phyloP scores from a whole-genome alignment of 2,329 filamentous ascomycete species.

The Colletotrichum graminicola region DNA sequence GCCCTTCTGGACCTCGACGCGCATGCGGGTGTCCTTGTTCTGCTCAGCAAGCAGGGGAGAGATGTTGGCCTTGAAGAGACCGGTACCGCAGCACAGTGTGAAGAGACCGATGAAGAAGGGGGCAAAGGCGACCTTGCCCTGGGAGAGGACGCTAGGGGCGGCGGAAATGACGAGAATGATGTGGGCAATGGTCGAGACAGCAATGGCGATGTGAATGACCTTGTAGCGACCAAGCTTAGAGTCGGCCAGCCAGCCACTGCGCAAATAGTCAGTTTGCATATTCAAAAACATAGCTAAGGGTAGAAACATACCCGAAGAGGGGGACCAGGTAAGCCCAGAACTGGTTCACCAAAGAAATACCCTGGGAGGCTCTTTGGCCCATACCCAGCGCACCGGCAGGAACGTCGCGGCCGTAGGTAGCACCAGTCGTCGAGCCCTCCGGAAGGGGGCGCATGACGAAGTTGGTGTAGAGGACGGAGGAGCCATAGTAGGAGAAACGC shows the following conservation, averaged over 20 bases:
- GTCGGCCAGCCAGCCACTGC: conserved; percentile 71
- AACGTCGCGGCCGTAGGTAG: conserved; percentile 51
- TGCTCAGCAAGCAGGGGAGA: conserved; percentile 79
- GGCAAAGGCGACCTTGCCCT: conserved; percentile 68
- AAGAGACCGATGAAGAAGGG: conserved; percentile 77
- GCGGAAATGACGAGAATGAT: conserved; percentile 74
- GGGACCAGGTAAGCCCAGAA: conserved; percentile 74
- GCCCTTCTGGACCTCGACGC: conserved; percentile 68
- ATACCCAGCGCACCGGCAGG: conserved; percentile 67
- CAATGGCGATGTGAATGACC: conserved; percentile 77
- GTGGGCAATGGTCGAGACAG: conserved; percentile 74
- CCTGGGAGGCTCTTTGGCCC: conserved; percentile 67
- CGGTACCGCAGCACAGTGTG: conserved; percentile 72
- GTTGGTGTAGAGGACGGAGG: conserved; percentile 76
- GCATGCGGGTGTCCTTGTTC: conserved; percentile 69
- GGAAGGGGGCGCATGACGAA: conserved; percentile 71
- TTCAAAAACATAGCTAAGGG: conserved; percentile 21
- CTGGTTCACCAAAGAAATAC: conserved; percentile 65
- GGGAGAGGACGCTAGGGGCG: conserved; percentile 71
- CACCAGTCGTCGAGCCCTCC: conserved; percentile 65
- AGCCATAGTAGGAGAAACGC: conserved; percentile 83
- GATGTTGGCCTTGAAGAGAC: conserved; percentile 87
- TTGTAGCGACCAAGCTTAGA: conserved; percentile 79
- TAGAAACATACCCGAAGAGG: conserved; percentile 61
- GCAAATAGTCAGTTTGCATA: not conserved